Base-by-base conservation (phyloP, 176 grass and related monocot species). In the Poa annua region DNA sequence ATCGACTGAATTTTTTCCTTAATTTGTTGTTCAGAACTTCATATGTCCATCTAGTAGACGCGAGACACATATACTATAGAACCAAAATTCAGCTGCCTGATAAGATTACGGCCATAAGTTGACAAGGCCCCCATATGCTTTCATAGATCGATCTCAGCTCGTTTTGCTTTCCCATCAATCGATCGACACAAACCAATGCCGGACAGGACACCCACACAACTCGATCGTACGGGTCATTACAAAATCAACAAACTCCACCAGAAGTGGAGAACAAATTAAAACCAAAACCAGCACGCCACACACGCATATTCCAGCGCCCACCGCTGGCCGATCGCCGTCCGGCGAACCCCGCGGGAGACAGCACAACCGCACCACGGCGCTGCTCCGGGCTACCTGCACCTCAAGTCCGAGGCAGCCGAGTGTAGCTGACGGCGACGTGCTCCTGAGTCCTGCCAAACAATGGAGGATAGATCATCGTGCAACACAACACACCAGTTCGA, bases 381-480 rank as follows among this genome's bases (percentile, higher is more conserved):
- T 29, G n/a, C 24, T 22, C 38, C 4, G 34, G 65, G 29, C 29
- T 29, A 29, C 17, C 17, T n/a, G 35, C 35, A 11, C 66, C 35
- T 68, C 66, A 42, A 9, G 66, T 9, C 65, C 65, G 3, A 41
- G n/a, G 35, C 3, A 16, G 17, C 17, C 4, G 33, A 20, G 64
- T 4, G 33, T 39, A n/a, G 66, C 6, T n/a, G 76, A 76, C 83
- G 34, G 73, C 71, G 78, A 82, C 78, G 83, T 77, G 83, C 82
- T 61, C 35, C 44, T 6, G 71, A 63, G 45, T 72, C 10, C 26
- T 47, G 66, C 79, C 83, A 89, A 78, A 73, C 83, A 86, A 78
- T 6, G 39, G 39, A 44, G 39, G 39, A 44, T 44, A 13, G 71
- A 48, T 10, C 44, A 48, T 10, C 44, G 60, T 68, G 51, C 22